Percentiles rank a stretch among this genome's conserved stretches.
phyloP scores from a whole-genome alignment of 495 filamentous ascomycete species.

The Lophiotrema nucula region DNA sequence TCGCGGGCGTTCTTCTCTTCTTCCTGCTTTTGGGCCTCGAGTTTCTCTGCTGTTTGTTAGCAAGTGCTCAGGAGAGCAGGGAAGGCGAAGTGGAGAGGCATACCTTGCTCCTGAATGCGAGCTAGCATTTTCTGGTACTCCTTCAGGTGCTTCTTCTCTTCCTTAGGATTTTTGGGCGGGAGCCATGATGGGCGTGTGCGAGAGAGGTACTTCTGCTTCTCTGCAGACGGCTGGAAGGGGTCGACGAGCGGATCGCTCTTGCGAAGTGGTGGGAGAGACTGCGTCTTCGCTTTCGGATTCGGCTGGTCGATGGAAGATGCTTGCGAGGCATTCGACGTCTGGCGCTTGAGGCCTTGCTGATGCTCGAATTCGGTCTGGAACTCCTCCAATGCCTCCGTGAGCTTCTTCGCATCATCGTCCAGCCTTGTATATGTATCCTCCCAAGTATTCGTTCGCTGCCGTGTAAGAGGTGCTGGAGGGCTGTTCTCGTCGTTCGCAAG shows the following conservation, averaged over 20 bases:
- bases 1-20: slow-evolving; percentile 62
- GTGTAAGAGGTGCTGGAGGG: slow-evolving; percentile 41
- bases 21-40: slow-evolving; percentile 46
- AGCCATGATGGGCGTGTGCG: slow-evolving; percentile 93
- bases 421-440: slow-evolving; percentile 55
- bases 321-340: slow-evolving; percentile 49
- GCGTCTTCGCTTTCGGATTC: slow-evolving; percentile 50
- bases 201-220: slow-evolving; percentile 90
- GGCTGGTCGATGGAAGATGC: slow-evolving; percentile 38
- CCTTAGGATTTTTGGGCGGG: slow-evolving; percentile 87
- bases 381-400: slow-evolving; percentile 85
- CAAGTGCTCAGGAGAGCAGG: background rate
- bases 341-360: slow-evolving; percentile 50
- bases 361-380: slow-evolving; percentile 62
- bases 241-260: slow-evolving; percentile 94
- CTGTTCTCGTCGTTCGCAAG: slow-evolving; percentile 27
- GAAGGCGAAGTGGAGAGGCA: slow-evolving; percentile 20
- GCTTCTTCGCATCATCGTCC: slow-evolving; percentile 83
- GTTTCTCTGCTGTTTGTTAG: slow-evolving; percentile 44
- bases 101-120: slow-evolving; percentile 68
- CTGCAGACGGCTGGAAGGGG: slow-evolving; percentile 89
- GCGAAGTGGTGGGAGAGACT: slow-evolving; percentile 68
- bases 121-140: slow-evolving; percentile 96
- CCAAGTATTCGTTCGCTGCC: slow-evolving; percentile 79
- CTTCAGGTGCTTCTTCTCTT: slow-evolving; percentile 86